These are phyloP conservation scores for Arxiozyma slooffiae DNA, from an alignment of 1,139 yeast species.

Conservation along the genomic window DNA sequence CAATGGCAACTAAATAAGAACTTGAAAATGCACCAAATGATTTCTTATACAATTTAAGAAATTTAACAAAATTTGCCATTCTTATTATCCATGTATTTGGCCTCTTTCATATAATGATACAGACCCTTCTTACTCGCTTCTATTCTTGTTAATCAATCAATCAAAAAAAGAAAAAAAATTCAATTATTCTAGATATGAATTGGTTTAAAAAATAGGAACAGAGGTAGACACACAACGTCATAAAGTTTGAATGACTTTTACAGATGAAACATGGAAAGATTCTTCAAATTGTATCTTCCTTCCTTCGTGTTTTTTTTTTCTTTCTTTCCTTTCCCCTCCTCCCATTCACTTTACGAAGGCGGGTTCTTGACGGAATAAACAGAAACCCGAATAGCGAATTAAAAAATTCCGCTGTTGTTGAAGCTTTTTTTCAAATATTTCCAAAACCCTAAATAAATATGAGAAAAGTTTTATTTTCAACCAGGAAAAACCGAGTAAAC, in stretches of 20 bases:
- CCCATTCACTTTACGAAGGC: neutral
- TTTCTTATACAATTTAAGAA: neutral
- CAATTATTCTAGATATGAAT: too few species aligned
- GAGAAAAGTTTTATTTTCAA: too few species aligned
- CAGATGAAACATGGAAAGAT: neutral
- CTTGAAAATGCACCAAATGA: conserved; percentile 3
- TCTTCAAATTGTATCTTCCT: too few species aligned
- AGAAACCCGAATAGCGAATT: neutral
- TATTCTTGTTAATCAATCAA: too few species aligned
- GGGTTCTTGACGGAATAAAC: neutral
- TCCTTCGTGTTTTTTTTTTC: too few species aligned
- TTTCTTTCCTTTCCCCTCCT: too few species aligned
- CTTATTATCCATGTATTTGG: neutral
- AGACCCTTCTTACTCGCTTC: too few species aligned
- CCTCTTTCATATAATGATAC: neutral
- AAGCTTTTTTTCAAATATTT: too few species aligned
- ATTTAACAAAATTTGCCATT: neutral
- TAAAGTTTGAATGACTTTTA: neutral
- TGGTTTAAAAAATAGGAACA: neutral
- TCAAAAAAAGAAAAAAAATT: too few species aligned
- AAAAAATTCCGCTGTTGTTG: neutral
- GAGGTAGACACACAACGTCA: neutral
- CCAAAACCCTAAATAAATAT: neutral
- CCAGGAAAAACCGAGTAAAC: too few species aligned
- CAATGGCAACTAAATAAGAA: neutral